Evolutionary conservation across 495 filamentous ascomycete species (phyloP).

Genomic region (Pseudevernia furfuracea): DNA sequence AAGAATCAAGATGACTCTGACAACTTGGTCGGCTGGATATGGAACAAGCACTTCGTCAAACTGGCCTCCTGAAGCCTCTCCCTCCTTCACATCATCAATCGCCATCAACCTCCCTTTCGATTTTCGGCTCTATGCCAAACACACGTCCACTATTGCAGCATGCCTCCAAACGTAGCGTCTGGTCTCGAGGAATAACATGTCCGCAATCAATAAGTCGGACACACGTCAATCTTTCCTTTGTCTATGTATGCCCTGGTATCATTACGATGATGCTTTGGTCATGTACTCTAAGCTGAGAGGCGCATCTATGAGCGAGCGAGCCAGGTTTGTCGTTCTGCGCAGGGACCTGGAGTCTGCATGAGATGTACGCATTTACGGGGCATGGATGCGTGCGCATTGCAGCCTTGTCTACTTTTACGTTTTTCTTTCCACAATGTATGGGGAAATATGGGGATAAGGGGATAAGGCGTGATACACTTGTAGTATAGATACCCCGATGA

Average conservation of each 20-base stretch:
- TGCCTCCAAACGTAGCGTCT: not conserved
- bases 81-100: not conserved
- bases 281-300: conserved; percentile 13
- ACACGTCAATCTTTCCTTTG: not conserved
- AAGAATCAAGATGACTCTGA: conserved; percentile 87
- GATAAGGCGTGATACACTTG: conserved; percentile 1
- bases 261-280: conserved; percentile 4
- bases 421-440: not conserved
- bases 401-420: not conserved
- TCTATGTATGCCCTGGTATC: not conserved
- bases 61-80: conserved; percentile 37
- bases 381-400: conserved; percentile 7
- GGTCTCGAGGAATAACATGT: not conserved
- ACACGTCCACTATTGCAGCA: not conserved
- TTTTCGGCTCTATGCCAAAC: not conserved
- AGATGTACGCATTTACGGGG: conserved; percentile 13
- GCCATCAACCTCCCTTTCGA: not conserved
- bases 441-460: too few relatives aligned
- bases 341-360: conserved; percentile 6
- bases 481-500: conserved; percentile 19
- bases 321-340: not conserved
- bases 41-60: conserved; percentile 94
- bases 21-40: conserved; percentile 88
- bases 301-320: conserved; percentile 2
- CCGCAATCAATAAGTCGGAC: not conserved